Evolutionary conservation across 306 rosid species (phyloP), one percentile per base, ranked within the genome.

Genomic region (Prunus fruticosa): DNA sequence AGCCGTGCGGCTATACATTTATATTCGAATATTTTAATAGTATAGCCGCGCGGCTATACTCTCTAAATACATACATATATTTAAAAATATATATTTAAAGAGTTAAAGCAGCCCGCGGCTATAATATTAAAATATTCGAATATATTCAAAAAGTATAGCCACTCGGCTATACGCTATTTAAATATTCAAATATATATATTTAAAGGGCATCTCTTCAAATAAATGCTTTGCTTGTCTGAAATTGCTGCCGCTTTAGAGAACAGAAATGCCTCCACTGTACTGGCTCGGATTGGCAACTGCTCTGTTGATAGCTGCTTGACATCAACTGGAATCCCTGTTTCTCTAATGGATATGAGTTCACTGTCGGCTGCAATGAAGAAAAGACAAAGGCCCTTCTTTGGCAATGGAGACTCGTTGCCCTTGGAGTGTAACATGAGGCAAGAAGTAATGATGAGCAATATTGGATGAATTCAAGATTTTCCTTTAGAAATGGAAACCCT

Each of bases 291-390:
- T 3, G 76, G 85, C 53, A 83, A 87, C 76, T 84, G 87, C 84
- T 84, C 83, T 6, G 68, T 84, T n/a, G 85, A 84, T 13, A 78
- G 88, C 79, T 77, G 87, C 75, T 53, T 84, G 76, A 75, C 90
- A 76, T 79, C 86, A 58, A 74, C 82, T 13, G 82, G 86, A 34
- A 81, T 76, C 85, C 82, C 88, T 2, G 80, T 76, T 78, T 87
- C 85, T 5, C 87, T 76, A 0, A 82, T 77, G 85, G 75, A 77
- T 50, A 71, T 76, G 82, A 80, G 80, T 38, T 74, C 77, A 14
- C 76, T 54, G 38, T 77, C 72, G 71, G 71, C 79, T 38, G 60
- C 77, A 32, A 46, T 80, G 82, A 85, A 82, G 84, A 85, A 87
- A 75, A 87, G 91, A 83, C 71, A 80, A 12, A 75, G 86, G 65